Base-by-base conservation (phyloP, 805 yeast genomes). In the Maudiozyma barnettii region DNA sequence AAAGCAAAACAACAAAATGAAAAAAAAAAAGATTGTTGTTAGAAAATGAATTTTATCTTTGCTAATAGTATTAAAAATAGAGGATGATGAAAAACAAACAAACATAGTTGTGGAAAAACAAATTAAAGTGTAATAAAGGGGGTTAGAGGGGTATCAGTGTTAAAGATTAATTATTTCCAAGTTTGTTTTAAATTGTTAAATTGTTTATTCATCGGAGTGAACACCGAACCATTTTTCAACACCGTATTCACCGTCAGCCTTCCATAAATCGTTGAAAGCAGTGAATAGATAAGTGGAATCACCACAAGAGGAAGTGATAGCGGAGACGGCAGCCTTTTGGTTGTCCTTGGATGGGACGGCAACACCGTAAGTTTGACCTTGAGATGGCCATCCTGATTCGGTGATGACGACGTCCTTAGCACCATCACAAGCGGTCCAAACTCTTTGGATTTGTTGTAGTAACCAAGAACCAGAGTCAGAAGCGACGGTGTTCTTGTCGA, bases 351-450 rank as follows among this genome's bases (percentile, higher is more conserved):
- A 84, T 50, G 98, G 93, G 48, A 87, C 83, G 58, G 96, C 95
- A 52, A 67, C 75, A 68, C 89, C 91, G 73, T 80, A 78, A 64
- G 81, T 70, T 59, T 77, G 73, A 73, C 99, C 99, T 64, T 77
- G 68, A 55, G 87, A 79, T 66, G 99, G 99, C 99, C 99, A 93
- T 57, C 99, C 99, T 51, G 96, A 75, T 77, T 93, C 99, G 56
- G 90, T 79, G 64, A 91, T 80, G 60, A 87, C 70, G 52, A 88
- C 91, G 41, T 68, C 56, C 76, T 89, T 86, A 50, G 68, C 60
- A 64, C 84, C 84, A 66, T 77, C 78, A 78, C 97, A 90, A 54
- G 91, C 84, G 54, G 79, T 63, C 76, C 81, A 79, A 59, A 93
- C 96, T 72, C 91, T 84, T 78, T 87, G 84, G 71, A 90, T 85